Base-by-base conservation (phyloP, 768 basidiomycete genomes). In the Cystobasidium tubakii region DNA sequence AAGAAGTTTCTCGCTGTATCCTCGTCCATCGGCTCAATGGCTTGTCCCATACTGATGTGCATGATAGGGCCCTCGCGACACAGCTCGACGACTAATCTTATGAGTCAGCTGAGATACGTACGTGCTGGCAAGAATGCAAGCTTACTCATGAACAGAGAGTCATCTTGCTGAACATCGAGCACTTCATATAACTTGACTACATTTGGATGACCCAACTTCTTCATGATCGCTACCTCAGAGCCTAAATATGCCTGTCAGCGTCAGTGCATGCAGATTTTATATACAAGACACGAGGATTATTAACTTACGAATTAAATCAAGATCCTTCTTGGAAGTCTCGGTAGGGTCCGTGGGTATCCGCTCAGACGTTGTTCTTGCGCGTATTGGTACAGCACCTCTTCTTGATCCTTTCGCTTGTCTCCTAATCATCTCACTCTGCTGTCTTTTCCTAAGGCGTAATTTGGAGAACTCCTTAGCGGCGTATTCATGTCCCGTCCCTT, bases 181-280 rank as follows among this genome's bases (percentile, higher is more conserved):
- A 78, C 78, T 81, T 97, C 93, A 77, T 88, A 87, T 72, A 99
- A 85, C 75, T 89, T 85, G 13, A 79, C 79, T 34, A 80, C 73
- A 39, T 80, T 79, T 23, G 75, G 75, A 62, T 80, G 79, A 62
- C 78, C 77, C 33, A 80, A 62, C 1, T 96, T 94, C 84, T 97
- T 98, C 91, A 99, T 96, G 81, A 98, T 94, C 1, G 96, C 96
- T 74, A 98, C 93, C 83, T 98, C 95, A 81, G 88, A 89, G 77
- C 87, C 85, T 75, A 96, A 75, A 25, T 55, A 62, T 15, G 36
- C 42, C 69, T 36, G 34, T 31, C n/a, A n/a, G n/a, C n/a, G n/a
- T n/a, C n/a, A n/a, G n/a, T n/a, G n/a, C n/a, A n/a, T n/a, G n/a
- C n/a, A n/a, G n/a, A n/a, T n/a, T n/a, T n/a, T n/a, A n/a, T n/a